phyloP scores from a whole-genome alignment of 2,329 filamentous ascomycete species.

The Ophiocordyceps camponoti-saundersi region DNA sequence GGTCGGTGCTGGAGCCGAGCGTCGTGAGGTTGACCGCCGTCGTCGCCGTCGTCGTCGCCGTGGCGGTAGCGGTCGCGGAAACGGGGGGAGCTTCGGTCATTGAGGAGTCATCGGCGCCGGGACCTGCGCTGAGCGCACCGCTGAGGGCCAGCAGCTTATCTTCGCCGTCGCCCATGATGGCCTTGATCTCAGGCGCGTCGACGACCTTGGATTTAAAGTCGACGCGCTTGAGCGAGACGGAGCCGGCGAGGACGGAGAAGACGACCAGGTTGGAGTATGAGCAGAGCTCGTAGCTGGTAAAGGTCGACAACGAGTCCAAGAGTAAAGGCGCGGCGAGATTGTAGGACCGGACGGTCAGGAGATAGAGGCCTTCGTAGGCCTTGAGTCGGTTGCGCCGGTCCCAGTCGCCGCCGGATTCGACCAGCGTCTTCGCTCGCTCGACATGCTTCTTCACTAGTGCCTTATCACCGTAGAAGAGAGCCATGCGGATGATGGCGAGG shows the following conservation, averaged over 20 bases:
- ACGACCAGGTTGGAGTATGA: slow-evolving; percentile 89
- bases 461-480: slow-evolving; percentile 91
- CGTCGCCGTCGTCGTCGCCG: slow-evolving; percentile 3
- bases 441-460: slow-evolving; percentile 84
- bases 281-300: slow-evolving; percentile 97
- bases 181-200: slow-evolving; percentile 94
- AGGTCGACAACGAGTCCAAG: slow-evolving; percentile 92
- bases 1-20: slow-evolving; percentile 52
- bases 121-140: slow-evolving; percentile 66
- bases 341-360: slow-evolving; percentile 85
- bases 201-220: slow-evolving; percentile 99
- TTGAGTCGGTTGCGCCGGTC: slow-evolving; percentile 95
- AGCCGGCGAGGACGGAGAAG: slow-evolving; percentile 88
- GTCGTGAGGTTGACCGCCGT: slow-evolving; percentile 79
- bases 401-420: slow-evolving; percentile 95
- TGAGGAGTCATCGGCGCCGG: slow-evolving; percentile 56
- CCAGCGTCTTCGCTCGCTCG: slow-evolving; percentile 73
- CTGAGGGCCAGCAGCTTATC: slow-evolving; percentile 74
- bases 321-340: slow-evolving; percentile 78
- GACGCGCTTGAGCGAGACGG: slow-evolving; percentile 84
- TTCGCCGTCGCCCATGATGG: slow-evolving; percentile 77
- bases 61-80: not conserved
- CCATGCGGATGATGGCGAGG: slow-evolving; percentile 88
- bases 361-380: slow-evolving; percentile 90
- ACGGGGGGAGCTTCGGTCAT: not conserved